Base-by-base conservation (phyloP, 495 filamentous ascomycete species). In the Aspergillus homomorphus region DNA sequence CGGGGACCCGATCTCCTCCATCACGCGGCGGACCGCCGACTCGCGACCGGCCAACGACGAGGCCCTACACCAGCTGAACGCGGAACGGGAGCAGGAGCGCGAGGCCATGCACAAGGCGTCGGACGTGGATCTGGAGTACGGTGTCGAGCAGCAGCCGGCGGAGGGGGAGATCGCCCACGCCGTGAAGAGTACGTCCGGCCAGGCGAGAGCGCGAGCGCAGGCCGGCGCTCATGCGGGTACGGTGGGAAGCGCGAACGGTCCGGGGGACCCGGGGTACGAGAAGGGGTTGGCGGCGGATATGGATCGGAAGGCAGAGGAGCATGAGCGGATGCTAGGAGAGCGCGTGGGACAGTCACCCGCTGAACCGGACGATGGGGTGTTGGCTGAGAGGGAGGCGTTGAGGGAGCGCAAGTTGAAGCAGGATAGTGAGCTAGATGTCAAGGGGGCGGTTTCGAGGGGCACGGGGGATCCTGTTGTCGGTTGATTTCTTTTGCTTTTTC, bases 131-230 rank as follows among this genome's bases (percentile, higher is more conserved):
- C 60, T 69, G 0, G 82, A 85, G 18, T 80, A 80, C 10, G 84
- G 83, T 5, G 78, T 86, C 58, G 83, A 87, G 76, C 72, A 77
- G 22, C 72, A 79, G 24, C 71, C 76, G 0, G 68, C 70, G 5
- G 83, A 87, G 56, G 84, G 83, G 3, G 72, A 81, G 21, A 80
- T 87, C 41, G 82, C 81, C 2, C 62, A 71, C 22, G 72, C 73
- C 0, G 80, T 84, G 1, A 58, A 75, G 54, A 63, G 73, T 0
- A 76, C 77, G 58, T 30, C 48, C 3, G 48, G 51, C 24, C 62
- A 69, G 20, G 74, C 76, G 0, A 66, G 58, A 59, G 66, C 42
- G 60, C 62, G 76, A 10, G 76, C 75, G 14, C 72, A 74, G 59
- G 67, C 71, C 18, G 71, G 69, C 24, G 70, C 67, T 6, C 73